Conservation (phyloP, 2,329 filamentous ascomycete genomes). For the Pyricularia sp. region DNA sequence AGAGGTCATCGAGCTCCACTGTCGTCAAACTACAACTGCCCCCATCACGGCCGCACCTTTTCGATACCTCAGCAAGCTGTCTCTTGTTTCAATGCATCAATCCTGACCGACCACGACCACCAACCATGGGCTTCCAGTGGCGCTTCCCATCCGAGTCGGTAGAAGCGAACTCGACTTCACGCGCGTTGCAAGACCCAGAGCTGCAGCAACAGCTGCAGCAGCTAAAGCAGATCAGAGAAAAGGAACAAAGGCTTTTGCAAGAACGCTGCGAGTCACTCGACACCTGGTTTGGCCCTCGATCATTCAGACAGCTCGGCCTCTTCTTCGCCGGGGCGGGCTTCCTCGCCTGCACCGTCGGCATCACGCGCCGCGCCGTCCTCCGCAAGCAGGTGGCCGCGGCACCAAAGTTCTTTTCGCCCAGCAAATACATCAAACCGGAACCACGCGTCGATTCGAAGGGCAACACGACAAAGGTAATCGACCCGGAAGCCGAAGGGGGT, state of each 20-base stretch:
- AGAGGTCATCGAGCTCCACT: neutral
- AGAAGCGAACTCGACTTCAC: neutral
- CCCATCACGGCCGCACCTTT: neutral
- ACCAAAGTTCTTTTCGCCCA: constrained; percentile 63
- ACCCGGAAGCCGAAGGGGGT: constrained; percentile 38
- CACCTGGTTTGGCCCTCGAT: constrained; percentile 34
- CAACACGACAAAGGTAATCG: constrained; percentile 27
- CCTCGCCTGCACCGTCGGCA: constrained; percentile 58
- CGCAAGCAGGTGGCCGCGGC: constrained; percentile 51
- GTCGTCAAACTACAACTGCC: neutral
- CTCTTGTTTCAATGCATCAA: neutral
- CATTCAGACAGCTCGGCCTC: constrained; percentile 54
- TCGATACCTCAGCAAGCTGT: neutral
- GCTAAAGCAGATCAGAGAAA: neutral
- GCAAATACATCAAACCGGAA: constrained; percentile 31
- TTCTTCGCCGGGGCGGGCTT: constrained; percentile 70
- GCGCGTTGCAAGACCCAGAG: neutral
- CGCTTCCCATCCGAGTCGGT: neutral
- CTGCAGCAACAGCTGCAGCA: neutral
- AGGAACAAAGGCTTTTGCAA: neutral
- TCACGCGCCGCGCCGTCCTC: constrained; percentile 62
- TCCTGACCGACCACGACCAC: neutral
- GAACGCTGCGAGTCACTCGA: neutral
- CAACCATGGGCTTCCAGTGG: neutral
- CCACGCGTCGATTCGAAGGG: constrained; percentile 12